Base-by-base conservation (phyloP, 1,284 basidiomycete species). In the Puccinia novopanici region DNA sequence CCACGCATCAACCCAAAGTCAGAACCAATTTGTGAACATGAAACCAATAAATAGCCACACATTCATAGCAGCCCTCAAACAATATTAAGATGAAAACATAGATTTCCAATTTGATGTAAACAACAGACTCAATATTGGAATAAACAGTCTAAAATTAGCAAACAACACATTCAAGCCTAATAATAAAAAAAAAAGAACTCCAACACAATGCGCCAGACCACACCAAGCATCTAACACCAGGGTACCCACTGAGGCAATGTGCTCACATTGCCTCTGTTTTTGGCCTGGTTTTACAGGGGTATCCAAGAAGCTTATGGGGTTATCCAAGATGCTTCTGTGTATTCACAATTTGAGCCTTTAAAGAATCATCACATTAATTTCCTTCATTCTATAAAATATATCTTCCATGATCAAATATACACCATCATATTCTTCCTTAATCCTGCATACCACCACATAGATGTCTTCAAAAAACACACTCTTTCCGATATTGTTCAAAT, bases 61-160 rank as follows among this genome's bases (percentile, higher is more conserved):
- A 2, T 15, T 63, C 0, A 40, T 40, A 1, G 19, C 8, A 0
- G 34, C 59, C 3, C 34, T 63, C 34, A 63, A 40, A 63, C 34
- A 40, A 63, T 63, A 63, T 63, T 30, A 63, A 40, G 59, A 63
- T n/a, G 57, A 61, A 17, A 61, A 61, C 30, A 19, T 5, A 27
- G 17, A 61, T 15, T 61, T 61, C 15, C 5, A 63, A 63, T 22
- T 63, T 8, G 12, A 30, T 0, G 15, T 34, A 22, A 40, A 17
- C 19, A 34, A 34, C n/a, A n/a, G n/a, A 63, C 37, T 63, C 8
- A 22, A 0, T n/a, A 34, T 40, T 2, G 34, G 59, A 19, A 40
- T 63, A 6, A 37, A 63, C 17, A 19, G 22, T 1, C 15, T 63
- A 3, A 63, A 63, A 40, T 34, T 63, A 6, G 59, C 59, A 1